A percentile compares a stretch with the other conserved stretches of the same genome.
Conservation (phyloP, 164 flowering plant genomes). For the Piper betle region DNA sequence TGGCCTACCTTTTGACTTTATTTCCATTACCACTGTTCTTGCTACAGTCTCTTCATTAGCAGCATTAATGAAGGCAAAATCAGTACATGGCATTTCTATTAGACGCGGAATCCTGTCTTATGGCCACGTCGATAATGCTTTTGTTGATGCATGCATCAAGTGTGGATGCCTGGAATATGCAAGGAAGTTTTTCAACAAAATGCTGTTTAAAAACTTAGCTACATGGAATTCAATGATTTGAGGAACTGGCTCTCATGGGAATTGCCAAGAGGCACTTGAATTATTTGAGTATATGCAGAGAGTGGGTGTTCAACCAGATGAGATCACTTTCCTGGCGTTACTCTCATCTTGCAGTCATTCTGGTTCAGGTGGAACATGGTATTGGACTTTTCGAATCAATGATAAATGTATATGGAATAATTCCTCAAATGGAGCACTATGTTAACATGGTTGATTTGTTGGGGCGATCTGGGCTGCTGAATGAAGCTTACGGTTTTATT, state of each 20-base stretch:
- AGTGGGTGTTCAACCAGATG: conserved; percentile 29
- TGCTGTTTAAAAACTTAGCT: conserved; percentile 22
- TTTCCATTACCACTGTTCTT: conserved; percentile 32
- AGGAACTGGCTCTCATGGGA: conserved; percentile 51
- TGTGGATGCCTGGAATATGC: conserved; percentile 38
- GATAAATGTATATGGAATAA: conserved; percentile 24
- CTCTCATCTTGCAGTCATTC: conserved; percentile 57
- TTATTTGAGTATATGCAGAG: conserved; percentile 31
- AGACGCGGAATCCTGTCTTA: conserved; percentile 26
- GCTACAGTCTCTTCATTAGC: conserved; percentile 35
- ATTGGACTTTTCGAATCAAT: conserved; percentile 27
- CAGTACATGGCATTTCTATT: conserved; percentile 31
- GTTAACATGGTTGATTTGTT: conserved; percentile 39
- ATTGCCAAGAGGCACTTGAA: conserved; percentile 23
- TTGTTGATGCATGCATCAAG: conserved; percentile 48
- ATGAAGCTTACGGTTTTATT: conserved; percentile 40
- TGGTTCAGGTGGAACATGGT: conserved; percentile 37
- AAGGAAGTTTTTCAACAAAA: conserved; percentile 18
- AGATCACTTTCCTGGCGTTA: conserved; percentile 36
- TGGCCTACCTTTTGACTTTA: conserved; percentile 29
- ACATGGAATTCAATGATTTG: conserved; percentile 51
- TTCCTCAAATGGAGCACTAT: conserved; percentile 47
- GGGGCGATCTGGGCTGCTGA: conserved; percentile 43
- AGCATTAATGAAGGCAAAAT: conserved; percentile 35
- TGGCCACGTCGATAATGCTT: conserved; percentile 34